These are phyloP conservation scores for Termitomyces sp. DNA, from an alignment of 768 basidiomycete species.

Conservation along the genomic window DNA sequence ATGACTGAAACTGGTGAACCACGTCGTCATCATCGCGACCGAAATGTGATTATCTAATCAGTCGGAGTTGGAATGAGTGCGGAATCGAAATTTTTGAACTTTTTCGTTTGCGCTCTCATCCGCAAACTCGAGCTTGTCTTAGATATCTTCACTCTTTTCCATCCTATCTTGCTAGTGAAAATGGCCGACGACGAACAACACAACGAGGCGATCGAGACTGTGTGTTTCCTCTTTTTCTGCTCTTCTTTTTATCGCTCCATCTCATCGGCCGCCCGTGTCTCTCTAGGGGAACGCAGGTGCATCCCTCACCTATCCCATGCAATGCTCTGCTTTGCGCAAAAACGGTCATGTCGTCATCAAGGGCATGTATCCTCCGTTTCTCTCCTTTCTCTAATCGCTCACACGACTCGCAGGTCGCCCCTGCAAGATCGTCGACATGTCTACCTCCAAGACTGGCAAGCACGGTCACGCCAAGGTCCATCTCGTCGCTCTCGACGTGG, in stretches of 20 bases:
- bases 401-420: constrained; percentile 56
- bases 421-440: constrained; percentile 99
- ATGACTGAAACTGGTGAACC: constrained; percentile 29
- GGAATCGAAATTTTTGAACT: constrained; percentile 18
- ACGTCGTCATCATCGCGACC: neutral
- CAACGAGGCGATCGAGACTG: constrained; percentile 84
- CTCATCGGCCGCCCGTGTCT: neutral
- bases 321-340: constrained; percentile 95
- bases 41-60: constrained; percentile 16
- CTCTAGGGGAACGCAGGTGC: constrained; percentile 68
- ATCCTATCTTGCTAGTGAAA: constrained; percentile 26
- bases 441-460: constrained; percentile 99
- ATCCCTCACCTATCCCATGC: constrained; percentile 79
- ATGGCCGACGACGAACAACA: constrained; percentile 91
- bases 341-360: constrained; percentile 96
- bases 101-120: constrained; percentile 15
- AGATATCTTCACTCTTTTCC: constrained; percentile 19
- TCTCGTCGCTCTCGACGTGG: constrained; percentile 91
- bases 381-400: neutral
- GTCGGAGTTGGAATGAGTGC: constrained; percentile 16
- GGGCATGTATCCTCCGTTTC: constrained; percentile 33
- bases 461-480: constrained; percentile 99
- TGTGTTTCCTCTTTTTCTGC: constrained; percentile 23
- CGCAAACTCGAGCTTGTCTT: constrained; percentile 17
- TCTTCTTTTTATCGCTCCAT: neutral